Evolutionary conservation across 768 basidiomycete species (phyloP).

Genomic region (Gymnopilus junonius): DNA sequence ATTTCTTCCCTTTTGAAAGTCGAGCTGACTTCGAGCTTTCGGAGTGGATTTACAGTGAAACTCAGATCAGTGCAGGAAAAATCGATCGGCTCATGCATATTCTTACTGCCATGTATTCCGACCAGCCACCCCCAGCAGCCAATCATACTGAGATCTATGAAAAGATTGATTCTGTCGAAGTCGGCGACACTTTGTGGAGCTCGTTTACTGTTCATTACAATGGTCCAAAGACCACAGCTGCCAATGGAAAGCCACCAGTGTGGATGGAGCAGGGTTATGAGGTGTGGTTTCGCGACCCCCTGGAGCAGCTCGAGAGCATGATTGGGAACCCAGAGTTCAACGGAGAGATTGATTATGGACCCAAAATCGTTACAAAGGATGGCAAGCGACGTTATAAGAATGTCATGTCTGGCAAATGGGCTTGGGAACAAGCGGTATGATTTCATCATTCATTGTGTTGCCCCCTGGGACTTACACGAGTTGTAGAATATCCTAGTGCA

Average conservation of each 20-base stretch:
- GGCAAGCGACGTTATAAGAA: constrained; percentile 20
- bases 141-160: too few species aligned
- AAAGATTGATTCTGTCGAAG: too few species aligned
- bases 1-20: too few species aligned
- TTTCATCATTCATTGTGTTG: neutral
- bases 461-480: neutral
- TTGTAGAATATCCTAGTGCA: constrained; percentile 11
- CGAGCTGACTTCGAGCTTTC: too few species aligned
- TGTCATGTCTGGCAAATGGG: constrained; percentile 41
- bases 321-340: constrained; percentile 31
- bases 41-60: too few species aligned
- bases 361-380: constrained; percentile 18
- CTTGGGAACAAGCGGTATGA: constrained; percentile 30
- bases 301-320: constrained; percentile 15
- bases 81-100: too few species aligned
- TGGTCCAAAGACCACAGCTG: neutral
- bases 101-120: too few species aligned
- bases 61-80: too few species aligned
- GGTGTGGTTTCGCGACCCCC: constrained; percentile 30
- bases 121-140: too few species aligned
- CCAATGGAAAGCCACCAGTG: constrained; percentile 18
- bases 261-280: constrained; percentile 15
- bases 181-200: too few species aligned
- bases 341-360: constrained; percentile 28
- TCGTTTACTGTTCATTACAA: too few species aligned